These are phyloP conservation scores for Lenwebbia sp. DNA, from an alignment of 345 rosid genomes.

Conservation along the genomic window DNA sequence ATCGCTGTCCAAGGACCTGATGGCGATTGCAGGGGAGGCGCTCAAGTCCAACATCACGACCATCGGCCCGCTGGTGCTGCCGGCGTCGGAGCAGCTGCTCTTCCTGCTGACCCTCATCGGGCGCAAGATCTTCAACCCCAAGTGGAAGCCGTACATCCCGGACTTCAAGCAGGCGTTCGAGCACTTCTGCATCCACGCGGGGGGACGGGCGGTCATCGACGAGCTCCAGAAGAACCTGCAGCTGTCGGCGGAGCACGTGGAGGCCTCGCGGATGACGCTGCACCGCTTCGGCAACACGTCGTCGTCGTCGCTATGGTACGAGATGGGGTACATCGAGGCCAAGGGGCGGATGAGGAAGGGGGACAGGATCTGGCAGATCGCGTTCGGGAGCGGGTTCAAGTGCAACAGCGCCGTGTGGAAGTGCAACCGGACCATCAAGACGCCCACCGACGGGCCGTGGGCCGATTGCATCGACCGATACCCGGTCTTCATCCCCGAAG, in stretches of 20 bases:
- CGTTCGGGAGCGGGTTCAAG: conserved; percentile 88
- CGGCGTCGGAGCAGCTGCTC: conserved; percentile 69
- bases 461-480: conserved; percentile 57
- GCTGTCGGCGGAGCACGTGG: conserved; percentile 60
- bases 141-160: conserved; percentile 71
- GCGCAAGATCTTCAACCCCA: conserved; percentile 51
- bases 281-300: conserved; percentile 88
- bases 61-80: conserved; percentile 64
- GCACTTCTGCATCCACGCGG: conserved; percentile 92
- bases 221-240: conserved; percentile 69
- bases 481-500: conserved; percentile 72
- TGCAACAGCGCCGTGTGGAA: conserved; percentile 93
- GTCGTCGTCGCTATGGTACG: conserved; percentile 83
- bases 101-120: conserved; percentile 49
- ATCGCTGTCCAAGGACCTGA: conserved; percentile 55
- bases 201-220: conserved; percentile 84
- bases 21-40: conserved; percentile 82
- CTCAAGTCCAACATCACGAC: conserved; percentile 72
- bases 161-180: conserved; percentile 85
- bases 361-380: conserved; percentile 74
- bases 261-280: conserved; percentile 79
- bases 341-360: conserved; percentile 73
- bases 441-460: conserved; percentile 57
- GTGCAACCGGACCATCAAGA: conserved; percentile 56
- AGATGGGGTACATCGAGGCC: conserved; percentile 57